Base-by-base conservation (phyloP, 1,284 basidiomycete genomes). In the Xanthoconium separans region DNA sequence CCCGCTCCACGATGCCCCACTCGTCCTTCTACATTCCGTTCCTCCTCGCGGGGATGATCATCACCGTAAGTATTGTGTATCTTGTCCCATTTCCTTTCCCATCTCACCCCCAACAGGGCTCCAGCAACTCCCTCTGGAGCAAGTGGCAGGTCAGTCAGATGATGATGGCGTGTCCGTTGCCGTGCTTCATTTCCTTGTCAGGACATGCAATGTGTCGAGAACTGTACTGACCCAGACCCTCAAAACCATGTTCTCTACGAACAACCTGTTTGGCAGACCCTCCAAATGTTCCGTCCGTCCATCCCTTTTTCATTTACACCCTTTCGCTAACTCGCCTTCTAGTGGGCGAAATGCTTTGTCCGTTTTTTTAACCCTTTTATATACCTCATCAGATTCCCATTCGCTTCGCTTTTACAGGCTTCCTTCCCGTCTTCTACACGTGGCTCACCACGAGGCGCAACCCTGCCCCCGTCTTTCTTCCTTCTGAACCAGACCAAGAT, bases 181-280 rank as follows among this genome's bases (percentile, higher is more conserved):
- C 30, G 10, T n/a, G 2, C 41, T 27, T 53, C 55, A 56, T 61
- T 30, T 50, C 58, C 18, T 33, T 54, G 44, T 12, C 62, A 93
- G 86, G 93, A 95, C 69, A 94, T 93, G 89, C 91, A 95, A 85
- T 96, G 93, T 66, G 93, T 95, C 51, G 93, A 94, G 79, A 89
- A 94, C 71, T 96, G 93, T 69, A 65, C 73, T 55, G 82, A 87
- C 65, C 76, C 77, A 47, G 70, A 83, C 69, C 75, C 82, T 22
- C 57, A 69, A 43, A 72, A 76, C 34, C 84, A 78, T 57, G 77
- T 93, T 44, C 79, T 92, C 41, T 95, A 91, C 70, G 91, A 95
- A 65, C 93, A 95, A 70, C 93, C 93, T 1, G 91, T 95, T 27
- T 95, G 91, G 90, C 93, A 95, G 74, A 94, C 91, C 11, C 81